Evolutionary conservation across 1,139 yeast genomes (phyloP).

Genomic region (Scheffersomyces insectosa): DNA sequence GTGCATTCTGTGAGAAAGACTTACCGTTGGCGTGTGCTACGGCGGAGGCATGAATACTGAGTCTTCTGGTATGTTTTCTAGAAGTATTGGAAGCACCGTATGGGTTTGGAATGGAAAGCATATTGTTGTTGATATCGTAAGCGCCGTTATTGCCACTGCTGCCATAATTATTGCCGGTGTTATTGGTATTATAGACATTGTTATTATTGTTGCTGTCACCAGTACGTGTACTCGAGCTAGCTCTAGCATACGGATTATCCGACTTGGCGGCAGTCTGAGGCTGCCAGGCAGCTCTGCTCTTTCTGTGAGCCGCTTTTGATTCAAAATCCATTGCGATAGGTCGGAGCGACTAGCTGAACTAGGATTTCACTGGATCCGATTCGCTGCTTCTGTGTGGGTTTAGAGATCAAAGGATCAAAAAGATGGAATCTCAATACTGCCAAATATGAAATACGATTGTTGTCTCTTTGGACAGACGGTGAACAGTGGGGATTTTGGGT

Average conservation of each 20-base stretch:
- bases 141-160: neutral
- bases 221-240: neutral
- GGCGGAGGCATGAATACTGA: constrained; percentile 49
- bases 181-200: neutral
- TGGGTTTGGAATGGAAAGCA: constrained; percentile 3
- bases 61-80: constrained; percentile 33
- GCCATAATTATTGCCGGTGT: neutral
- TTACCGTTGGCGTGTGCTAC: constrained; percentile 36
- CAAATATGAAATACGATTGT: too few relatives aligned
- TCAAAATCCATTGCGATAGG: constrained; percentile 28
- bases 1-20: constrained; percentile 21
- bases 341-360: too few relatives aligned
- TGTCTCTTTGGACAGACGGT: too few relatives aligned
- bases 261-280: constrained; percentile 15
- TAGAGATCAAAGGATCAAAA: neutral
- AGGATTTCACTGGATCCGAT: too few relatives aligned
- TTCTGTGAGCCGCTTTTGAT: constrained; percentile 33
- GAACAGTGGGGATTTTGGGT: too few relatives aligned
- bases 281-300: constrained; percentile 51
- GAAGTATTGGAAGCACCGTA: constrained; percentile 12
- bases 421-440: neutral
- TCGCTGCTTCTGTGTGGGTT: neutral
- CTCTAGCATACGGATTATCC: constrained; percentile 36
- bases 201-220: neutral
- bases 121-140: constrained; percentile 7